phyloP scores from a whole-genome alignment of 441 rosid genomes.

The Hura crepitans region DNA sequence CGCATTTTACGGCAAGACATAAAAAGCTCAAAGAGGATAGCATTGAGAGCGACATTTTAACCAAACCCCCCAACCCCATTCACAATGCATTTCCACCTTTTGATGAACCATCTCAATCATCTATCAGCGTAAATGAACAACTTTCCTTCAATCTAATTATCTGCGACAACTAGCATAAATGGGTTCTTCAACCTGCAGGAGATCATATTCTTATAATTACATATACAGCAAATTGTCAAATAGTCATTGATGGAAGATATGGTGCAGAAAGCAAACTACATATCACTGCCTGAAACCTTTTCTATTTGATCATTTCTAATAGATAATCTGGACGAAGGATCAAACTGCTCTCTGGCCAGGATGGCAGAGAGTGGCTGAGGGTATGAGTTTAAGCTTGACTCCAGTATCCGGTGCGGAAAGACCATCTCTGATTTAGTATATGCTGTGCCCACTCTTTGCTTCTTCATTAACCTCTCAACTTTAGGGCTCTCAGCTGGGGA shows the following conservation, averaged over 20 bases:
- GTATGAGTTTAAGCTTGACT: constrained; percentile 69
- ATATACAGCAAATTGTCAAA: constrained; percentile 25
- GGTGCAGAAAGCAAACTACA: constrained; percentile 32
- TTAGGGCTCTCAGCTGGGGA: constrained; percentile 53
- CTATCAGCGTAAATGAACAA: constrained; percentile 18
- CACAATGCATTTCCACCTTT: constrained; percentile 13
- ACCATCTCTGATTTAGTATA: constrained; percentile 48
- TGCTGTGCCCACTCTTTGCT: constrained; percentile 45
- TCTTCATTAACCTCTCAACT: constrained; percentile 62
- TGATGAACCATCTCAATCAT: constrained; percentile 10
- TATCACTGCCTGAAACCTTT: constrained; percentile 47
- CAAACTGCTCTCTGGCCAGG: constrained; percentile 41
- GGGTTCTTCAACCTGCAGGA: constrained; percentile 30
- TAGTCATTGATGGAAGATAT: constrained; percentile 8
- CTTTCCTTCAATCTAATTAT: constrained; percentile 30
- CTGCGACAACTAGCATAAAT: constrained; percentile 27
- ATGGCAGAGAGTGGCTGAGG: constrained; percentile 46
- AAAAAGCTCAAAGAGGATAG: not conserved
- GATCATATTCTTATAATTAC: constrained; percentile 26
- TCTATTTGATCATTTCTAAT: constrained; percentile 41
- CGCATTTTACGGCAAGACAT: not conserved
- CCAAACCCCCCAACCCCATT: not conserved
- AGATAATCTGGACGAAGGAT: constrained; percentile 46
- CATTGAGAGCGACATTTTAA: not conserved
- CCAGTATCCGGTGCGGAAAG: constrained; percentile 62